Evolutionary conservation across 2,329 filamentous ascomycete species (phyloP), one percentile per base, ranked within the genome.

Genomic region (Lithohypha guttulata): DNA sequence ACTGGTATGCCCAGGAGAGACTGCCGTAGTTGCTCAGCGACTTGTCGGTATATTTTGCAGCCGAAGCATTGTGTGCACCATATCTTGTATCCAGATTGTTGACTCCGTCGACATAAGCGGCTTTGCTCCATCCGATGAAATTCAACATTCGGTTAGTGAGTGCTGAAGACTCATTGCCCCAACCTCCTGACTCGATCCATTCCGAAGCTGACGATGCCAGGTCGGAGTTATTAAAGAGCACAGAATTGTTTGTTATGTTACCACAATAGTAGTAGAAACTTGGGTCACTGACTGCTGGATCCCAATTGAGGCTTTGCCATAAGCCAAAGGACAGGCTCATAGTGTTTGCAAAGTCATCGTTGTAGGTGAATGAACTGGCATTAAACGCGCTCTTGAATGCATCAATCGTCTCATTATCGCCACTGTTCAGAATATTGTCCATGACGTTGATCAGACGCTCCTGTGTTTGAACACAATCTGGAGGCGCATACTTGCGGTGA

Each of bases 401-500:
- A 19, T 59, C 55, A 35, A 65, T 64, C 1, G 60, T 53, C 7
- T 56, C 53, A 42, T 71, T 62, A 22, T 68, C 67, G 36, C 67
- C 60, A 29, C 59, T 57, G 33, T 71, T 55, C 6, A 77, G 55
- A 45, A 79, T 73, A 25, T 66, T 72, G 51, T 81, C 77, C 3
- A 78, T 55, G 8, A 77, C 63, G 42, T 75, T 62, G 15, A 67
- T 69, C 28, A 78, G 57, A 21, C 73, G 77, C 53, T 81, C 76
- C 0, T 77, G 79, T 1, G 70, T 69, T 1, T 65, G 60, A 23
- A 86, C 70, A 53, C 84, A 91, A 21, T 73, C 70, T 0, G 68
- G 62, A 8, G 75, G 73, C 2, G 61, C 75, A 42, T 70, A 71
- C 13, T 69, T 55, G 9, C 72, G 64, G 40, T 77, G 66, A 0